Evolutionary conservation across 73 alveolate species (phyloP).

Genomic region (Tetrahymena thermophila): DNA sequence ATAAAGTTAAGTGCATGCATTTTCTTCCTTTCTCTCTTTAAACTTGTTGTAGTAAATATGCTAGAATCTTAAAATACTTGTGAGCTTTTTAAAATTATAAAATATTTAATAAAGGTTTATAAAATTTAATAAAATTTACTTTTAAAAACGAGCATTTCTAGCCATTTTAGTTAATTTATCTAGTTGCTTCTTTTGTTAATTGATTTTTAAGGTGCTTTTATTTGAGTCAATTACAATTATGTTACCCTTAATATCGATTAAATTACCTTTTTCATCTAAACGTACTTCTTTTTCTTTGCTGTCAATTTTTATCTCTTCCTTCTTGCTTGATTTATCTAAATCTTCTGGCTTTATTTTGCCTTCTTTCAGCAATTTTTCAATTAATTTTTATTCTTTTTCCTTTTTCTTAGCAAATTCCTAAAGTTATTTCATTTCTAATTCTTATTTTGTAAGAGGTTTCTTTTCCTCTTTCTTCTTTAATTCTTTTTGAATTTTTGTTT

Average conservation of each 20-base stretch:
- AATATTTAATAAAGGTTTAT: not conserved
- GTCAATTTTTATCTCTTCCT: not conserved
- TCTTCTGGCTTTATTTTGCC: not conserved
- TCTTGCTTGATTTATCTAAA: not conserved
- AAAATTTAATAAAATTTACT: not conserved
- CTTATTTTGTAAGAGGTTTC: not conserved
- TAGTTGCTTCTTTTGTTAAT: not conserved
- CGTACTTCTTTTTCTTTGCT: not conserved
- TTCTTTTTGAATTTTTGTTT: not conserved
- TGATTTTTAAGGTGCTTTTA: not conserved
- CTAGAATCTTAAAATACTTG: not conserved
- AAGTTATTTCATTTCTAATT: not conserved
- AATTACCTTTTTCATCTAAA: not conserved
- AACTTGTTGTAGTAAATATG: not conserved
- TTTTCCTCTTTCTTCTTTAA: not conserved
- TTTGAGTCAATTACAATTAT: not conserved
- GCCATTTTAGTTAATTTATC: not conserved
- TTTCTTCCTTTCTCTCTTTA: not conserved
- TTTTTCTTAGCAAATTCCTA: not conserved
- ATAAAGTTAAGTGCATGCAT: not conserved
- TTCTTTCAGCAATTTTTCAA: not conserved
- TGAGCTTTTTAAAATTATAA: not conserved
- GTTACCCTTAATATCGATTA: not conserved
- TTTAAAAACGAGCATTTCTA: not conserved
- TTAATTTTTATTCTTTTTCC: not conserved